Conservation (phyloP, 2,329 filamentous ascomycete genomes). For the Nannizziopsis barbatae region DNA sequence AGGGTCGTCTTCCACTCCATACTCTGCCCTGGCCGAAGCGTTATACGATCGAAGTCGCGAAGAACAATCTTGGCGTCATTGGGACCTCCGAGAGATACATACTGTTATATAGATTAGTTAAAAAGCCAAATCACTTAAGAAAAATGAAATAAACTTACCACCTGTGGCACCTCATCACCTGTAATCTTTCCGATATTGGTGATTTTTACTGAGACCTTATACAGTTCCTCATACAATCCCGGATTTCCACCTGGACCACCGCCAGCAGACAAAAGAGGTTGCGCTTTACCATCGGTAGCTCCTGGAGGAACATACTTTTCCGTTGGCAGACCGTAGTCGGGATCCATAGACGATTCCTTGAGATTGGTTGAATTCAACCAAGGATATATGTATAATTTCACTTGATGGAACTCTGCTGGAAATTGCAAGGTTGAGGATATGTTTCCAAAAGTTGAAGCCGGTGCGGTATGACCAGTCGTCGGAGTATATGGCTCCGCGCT, state of each 20-base stretch:
- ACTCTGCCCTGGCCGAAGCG: slow-evolving; percentile 57
- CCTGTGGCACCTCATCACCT: slow-evolving; percentile 45
- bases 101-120: slow-evolving; percentile 28
- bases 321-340: slow-evolving; percentile 43
- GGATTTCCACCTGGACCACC: slow-evolving; percentile 51
- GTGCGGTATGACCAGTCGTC: slow-evolving; percentile 41
- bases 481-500: slow-evolving; percentile 42
- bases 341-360: slow-evolving; percentile 40
- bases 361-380: slow-evolving; percentile 52
- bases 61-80: slow-evolving; percentile 57
- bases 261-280: slow-evolving; percentile 46
- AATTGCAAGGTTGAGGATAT: slow-evolving; percentile 45
- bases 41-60: slow-evolving; percentile 69
- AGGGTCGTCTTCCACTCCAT: slow-evolving; percentile 56
- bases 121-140: slow-evolving; percentile 10
- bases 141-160: slow-evolving; percentile 24
- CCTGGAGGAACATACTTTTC: slow-evolving; percentile 42
- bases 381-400: slow-evolving; percentile 51
- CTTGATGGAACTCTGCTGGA: slow-evolving; percentile 41
- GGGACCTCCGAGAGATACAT: slow-evolving; percentile 68
- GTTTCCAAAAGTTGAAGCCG: slow-evolving; percentile 44
- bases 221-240: slow-evolving; percentile 42
- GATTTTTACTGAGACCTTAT: slow-evolving; percentile 40
- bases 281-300: slow-evolving; percentile 43
- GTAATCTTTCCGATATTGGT: slow-evolving; percentile 40